Evolutionary conservation across 2,329 filamentous ascomycete genomes (phyloP), one percentile per base, ranked within the genome.

Genomic region (Teratosphaeria viscida): DNA sequence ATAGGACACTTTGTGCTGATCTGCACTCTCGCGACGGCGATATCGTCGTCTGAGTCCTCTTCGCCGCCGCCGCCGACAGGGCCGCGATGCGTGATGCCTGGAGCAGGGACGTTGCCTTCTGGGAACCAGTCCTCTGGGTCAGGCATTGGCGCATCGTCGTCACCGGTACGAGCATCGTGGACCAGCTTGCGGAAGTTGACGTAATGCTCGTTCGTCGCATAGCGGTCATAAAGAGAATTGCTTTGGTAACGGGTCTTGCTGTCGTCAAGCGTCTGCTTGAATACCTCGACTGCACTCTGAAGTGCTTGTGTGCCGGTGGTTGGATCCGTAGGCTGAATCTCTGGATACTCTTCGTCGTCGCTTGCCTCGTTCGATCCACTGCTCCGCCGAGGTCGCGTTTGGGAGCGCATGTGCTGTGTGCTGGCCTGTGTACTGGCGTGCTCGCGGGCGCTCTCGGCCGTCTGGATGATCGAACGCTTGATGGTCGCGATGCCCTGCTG

Each of bases 1-100:
- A 92, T 71, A 0, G 87, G 87, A 67, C 88, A 92, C 66, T 83
- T 85, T 35, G 86, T 82, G 70, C 83, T 87, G 57, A 85, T 78
- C 4, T 80, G 81, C 62, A 85, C 84, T 55, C 82, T 78, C 32
- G 82, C 80, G 34, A 92, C 81, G 1, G 86, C 81, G 27, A 92
- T 77, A 52, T 92, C 88, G 23, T 88, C 85, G 58, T 87, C 85
- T 16, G 80, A 79, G 5, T 82, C 83, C 0, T 66, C 74, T 0
- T 66, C 74, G 3, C 68, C 70, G 59, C 70, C 74, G 3, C 68
- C 70, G 59, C 70, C 73, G n/a, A 37, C 14, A 4, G 54, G 65
- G 16, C 61, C 66, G 27, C 59, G 54, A 43, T 67, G 65, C 2
- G 76, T 77, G 29, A 75, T 68, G 11, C 77, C 76, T 19, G 75